Evolutionary conservation across 2,329 filamentous ascomycete genomes (phyloP).

Genomic region (Domatiomyces catenatus): DNA sequence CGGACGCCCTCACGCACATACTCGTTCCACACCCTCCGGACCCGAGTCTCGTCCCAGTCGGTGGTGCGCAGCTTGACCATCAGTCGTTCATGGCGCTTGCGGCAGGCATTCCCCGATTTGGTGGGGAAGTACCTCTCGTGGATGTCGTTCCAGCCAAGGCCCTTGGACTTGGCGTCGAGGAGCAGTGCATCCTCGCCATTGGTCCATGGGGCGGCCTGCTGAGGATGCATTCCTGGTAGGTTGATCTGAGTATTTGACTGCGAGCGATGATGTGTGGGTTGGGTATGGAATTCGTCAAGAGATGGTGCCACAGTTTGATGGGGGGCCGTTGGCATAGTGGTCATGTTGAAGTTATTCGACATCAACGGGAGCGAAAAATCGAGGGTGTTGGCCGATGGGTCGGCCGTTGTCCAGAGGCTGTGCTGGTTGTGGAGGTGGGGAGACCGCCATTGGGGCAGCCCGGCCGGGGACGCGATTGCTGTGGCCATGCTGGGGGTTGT

Average conservation of each 20-base stretch:
- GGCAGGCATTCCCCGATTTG: slow-evolving; percentile 70
- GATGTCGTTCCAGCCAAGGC: slow-evolving; percentile 73
- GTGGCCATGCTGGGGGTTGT: slow-evolving; percentile 10
- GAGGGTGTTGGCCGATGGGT: background rate
- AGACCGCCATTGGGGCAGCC: background rate
- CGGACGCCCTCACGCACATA: slow-evolving; percentile 55
- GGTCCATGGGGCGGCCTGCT: slow-evolving; percentile 51
- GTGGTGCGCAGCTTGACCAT: slow-evolving; percentile 58
- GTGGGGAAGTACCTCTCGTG: slow-evolving; percentile 58
- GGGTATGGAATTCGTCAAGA: background rate
- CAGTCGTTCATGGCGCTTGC: slow-evolving; percentile 73
- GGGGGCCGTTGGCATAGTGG: background rate
- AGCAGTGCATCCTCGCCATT: slow-evolving; percentile 59
- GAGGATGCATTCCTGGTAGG: slow-evolving; percentile 33
- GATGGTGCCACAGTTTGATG: background rate
- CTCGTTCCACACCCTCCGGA: slow-evolving; percentile 58
- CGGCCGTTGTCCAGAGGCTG: slow-evolving; percentile 1
- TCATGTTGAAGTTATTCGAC: background rate
- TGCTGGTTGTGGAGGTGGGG: background rate
- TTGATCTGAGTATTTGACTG: background rate
- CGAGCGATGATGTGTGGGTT: background rate
- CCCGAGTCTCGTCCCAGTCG: slow-evolving; percentile 62
- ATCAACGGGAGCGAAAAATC: background rate
- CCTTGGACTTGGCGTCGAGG: slow-evolving; percentile 53
- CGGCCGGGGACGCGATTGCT: slow-evolving; percentile 8